Evolutionary conservation across 441 rosid genomes (phyloP), one percentile per base, ranked within the genome.

Genomic region (Eutrema salsugineum): DNA sequence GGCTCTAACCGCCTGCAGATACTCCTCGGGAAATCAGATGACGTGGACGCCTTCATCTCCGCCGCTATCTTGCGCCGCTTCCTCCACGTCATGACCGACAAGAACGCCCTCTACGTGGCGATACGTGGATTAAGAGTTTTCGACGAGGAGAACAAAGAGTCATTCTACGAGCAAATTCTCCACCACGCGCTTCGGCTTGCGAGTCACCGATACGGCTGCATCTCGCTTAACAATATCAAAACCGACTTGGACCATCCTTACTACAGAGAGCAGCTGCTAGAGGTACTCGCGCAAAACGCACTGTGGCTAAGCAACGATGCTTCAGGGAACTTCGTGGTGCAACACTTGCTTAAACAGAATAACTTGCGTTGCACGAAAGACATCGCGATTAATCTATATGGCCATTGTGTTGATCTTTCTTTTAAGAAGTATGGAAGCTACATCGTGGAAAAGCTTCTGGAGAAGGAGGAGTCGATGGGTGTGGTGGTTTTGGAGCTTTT

Each of bases 161-260:
- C 8, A 4, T 11, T 68, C 35, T 68, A n/a, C 54, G 11, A n/a
- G 2, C 10, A 14, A 10, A 19, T 19, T 2, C 11, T 68, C 44
- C 22, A 5, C 20, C 11, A 43, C 72, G 63, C 43, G 44, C 22
- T 17, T 8, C 1, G 30, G 2, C 14, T 68, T 0, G 63, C 63
- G 22, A 4, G 63, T 68, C 44, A 68, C 15, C 9, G 14, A 43
- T 6, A 68, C 24, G 72, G 72, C 27, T 68, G 63, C 72, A 11
- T 42, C 44, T 22, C 63, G 0, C 54, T 68, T 15, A 68, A 42
- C 43, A 12, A 57, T 2, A 28, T 68, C 63, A 43, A 55, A 19
- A 68, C 24, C 7, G 36, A 8, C 55, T 17, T 28, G 63, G 55
- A 56, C 44, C 9, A 43, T 44, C 22, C 11, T 56, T 4, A 8